Percentiles rank a stretch among this genome's conserved stretches.
Evolutionary conservation across 257 asterid genomes (phyloP).

Genomic region (Voacanga thouarsii): DNA sequence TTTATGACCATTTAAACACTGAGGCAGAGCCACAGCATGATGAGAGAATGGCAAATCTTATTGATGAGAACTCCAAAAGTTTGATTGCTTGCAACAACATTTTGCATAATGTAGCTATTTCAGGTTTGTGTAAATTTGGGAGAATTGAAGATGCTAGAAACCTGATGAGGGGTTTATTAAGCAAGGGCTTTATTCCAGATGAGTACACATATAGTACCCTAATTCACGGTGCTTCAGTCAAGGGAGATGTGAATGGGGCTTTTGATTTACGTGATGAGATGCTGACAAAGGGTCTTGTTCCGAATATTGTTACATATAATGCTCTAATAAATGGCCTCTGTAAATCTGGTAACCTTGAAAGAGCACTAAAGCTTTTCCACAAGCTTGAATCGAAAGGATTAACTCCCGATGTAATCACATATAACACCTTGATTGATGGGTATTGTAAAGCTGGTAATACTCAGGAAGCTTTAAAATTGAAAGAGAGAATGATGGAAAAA

Average conservation of each 20-base stretch:
- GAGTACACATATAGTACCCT: conserved; percentile 80
- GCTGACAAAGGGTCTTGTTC: conserved; percentile 65
- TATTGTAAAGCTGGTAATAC: conserved; percentile 57
- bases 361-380: conserved; percentile 71
- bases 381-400: conserved; percentile 67
- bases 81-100: conserved; percentile 49
- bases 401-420: conserved; percentile 61
- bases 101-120: conserved; percentile 67
- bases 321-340: conserved; percentile 80
- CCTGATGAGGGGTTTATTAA: conserved; percentile 40
- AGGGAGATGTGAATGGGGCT: conserved; percentile 75
- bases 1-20: conserved; percentile 35
- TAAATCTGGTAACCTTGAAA: conserved; percentile 66
- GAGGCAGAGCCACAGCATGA: conserved; percentile 31
- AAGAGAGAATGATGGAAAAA: conserved; percentile 62
- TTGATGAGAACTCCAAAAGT: conserved; percentile 45
- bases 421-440: conserved; percentile 69
- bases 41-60: conserved; percentile 42
- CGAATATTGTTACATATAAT: conserved; percentile 75
- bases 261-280: conserved; percentile 81
- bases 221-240: conserved; percentile 55
- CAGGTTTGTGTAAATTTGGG: conserved; percentile 76
- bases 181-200: conserved; percentile 72
- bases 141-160: conserved; percentile 65
- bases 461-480: conserved; percentile 50